These are phyloP conservation scores for Penstemon davidsonii DNA, from an alignment of 257 asterid genomes.

Conservation along the genomic window DNA sequence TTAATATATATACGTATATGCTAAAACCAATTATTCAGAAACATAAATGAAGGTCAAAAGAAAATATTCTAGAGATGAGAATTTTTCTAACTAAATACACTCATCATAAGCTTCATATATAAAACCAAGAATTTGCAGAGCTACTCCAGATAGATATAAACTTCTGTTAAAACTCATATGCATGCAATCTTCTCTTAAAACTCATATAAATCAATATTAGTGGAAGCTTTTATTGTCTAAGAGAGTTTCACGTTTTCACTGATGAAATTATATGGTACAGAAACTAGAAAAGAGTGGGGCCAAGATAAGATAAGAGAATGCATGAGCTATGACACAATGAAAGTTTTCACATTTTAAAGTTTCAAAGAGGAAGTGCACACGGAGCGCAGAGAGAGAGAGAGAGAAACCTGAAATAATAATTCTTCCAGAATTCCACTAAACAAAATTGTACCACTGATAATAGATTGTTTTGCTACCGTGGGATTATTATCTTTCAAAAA, in stretches of 20 bases:
- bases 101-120: neutral
- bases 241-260: neutral
- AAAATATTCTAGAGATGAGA: neutral
- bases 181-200: neutral
- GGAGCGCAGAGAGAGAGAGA: conserved; percentile 24
- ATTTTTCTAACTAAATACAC: conserved; percentile 1
- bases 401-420: conserved; percentile 78
- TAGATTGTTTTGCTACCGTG: conserved; percentile 69
- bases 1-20: conserved; percentile 5
- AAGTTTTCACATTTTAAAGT: neutral
- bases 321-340: conserved; percentile 2
- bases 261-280: conserved; percentile 12
- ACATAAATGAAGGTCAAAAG: neutral
- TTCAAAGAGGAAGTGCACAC: neutral
- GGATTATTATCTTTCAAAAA: conserved; percentile 63
- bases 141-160: neutral
- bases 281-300: conserved; percentile 13
- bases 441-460: conserved; percentile 64
- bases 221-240: conserved; percentile 14
- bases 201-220: conserved; percentile 1
- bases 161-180: neutral
- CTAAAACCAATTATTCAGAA: conserved; percentile 12
- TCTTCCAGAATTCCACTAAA: conserved; percentile 73
- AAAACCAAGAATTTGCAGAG: conserved; percentile 1
- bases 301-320: conserved; percentile 10